Conservation (phyloP, 2,329 filamentous ascomycete species). For the Colletotrichum gigasporum region DNA sequence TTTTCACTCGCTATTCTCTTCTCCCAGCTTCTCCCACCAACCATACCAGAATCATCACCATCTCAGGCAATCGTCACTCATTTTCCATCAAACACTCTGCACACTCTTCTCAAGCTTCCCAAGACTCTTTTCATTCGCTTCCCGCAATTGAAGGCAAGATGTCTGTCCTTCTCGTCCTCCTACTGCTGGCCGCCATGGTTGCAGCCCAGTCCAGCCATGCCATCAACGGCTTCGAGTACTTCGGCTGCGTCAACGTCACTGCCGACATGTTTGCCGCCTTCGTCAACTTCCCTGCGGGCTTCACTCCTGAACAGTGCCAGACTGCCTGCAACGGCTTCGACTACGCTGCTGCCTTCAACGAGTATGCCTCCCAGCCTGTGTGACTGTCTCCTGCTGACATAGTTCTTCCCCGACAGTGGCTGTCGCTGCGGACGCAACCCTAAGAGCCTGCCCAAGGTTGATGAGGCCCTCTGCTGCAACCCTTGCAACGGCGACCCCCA, state of each 20-base stretch:
- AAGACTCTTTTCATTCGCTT: not conserved
- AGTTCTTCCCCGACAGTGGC: not conserved
- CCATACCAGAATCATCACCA: not conserved
- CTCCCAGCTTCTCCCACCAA: not conserved
- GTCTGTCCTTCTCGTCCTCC: not conserved
- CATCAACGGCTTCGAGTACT: constrained; percentile 24
- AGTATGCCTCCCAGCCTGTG: not conserved
- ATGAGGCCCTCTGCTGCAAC: constrained; percentile 23
- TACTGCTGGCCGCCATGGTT: constrained; percentile 17
- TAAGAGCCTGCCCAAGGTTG: not conserved
- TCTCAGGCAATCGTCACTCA: not conserved
- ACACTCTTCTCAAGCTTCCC: not conserved
- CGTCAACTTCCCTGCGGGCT: constrained; percentile 16
- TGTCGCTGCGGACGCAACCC: constrained; percentile 28
- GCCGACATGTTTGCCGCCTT: constrained; percentile 11
- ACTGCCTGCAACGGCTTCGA: constrained; percentile 21
- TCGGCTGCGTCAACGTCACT: constrained; percentile 24
- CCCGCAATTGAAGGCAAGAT: not conserved
- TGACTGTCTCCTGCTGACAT: not conserved
- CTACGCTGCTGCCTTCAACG: constrained; percentile 21
- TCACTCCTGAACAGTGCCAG: constrained; percentile 28
- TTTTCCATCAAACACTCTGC: not conserved
- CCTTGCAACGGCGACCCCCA: constrained; percentile 7
- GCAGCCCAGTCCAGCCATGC: constrained; percentile 11
- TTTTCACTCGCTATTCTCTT: not conserved